phyloP scores from a whole-genome alignment of 768 basidiomycete species.

The Gymnopilus dilepis region DNA sequence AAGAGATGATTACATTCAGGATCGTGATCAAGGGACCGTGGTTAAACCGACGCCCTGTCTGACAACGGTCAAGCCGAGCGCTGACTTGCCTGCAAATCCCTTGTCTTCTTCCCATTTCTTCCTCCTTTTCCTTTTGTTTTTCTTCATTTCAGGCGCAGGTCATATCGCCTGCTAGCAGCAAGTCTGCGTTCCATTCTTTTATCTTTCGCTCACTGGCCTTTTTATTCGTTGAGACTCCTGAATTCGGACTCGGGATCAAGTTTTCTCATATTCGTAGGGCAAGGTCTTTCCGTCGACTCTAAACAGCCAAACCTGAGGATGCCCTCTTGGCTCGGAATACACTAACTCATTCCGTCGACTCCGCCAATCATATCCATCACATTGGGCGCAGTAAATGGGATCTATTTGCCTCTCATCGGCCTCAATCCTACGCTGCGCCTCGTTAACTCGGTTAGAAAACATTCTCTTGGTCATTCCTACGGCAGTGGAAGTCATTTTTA shows the following conservation, averaged over 20 bases:
- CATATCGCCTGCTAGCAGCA: constrained; percentile 28
- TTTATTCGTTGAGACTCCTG: not conserved
- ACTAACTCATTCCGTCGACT: constrained; percentile 16
- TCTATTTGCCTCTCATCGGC: constrained; percentile 73
- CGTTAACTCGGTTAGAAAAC: constrained; percentile 52
- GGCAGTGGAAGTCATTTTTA: constrained; percentile 64
- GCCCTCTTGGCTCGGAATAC: constrained; percentile 19
- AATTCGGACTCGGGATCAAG: not conserved
- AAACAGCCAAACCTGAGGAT: constrained; percentile 18
- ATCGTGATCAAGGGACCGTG: constrained; percentile 14
- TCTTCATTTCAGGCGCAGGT: constrained; percentile 27
- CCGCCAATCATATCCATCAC: constrained; percentile 5
- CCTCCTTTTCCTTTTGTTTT: constrained; percentile 17
- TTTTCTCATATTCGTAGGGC: not conserved
- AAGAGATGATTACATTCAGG: constrained; percentile 5
- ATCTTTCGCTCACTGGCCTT: constrained; percentile 4
- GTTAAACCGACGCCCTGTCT: constrained; percentile 17
- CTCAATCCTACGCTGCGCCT: constrained; percentile 72
- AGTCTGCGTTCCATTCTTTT: constrained; percentile 39
- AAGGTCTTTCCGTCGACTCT: not conserved
- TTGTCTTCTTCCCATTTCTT: constrained; percentile 14
- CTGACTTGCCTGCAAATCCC: constrained; percentile 5
- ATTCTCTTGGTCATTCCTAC: constrained; percentile 64
- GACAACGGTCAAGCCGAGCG: constrained; percentile 20
- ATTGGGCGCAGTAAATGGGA: constrained; percentile 43